Base-by-base conservation (phyloP, 768 basidiomycete genomes). In the Cystofilobasidium bisporidii region DNA sequence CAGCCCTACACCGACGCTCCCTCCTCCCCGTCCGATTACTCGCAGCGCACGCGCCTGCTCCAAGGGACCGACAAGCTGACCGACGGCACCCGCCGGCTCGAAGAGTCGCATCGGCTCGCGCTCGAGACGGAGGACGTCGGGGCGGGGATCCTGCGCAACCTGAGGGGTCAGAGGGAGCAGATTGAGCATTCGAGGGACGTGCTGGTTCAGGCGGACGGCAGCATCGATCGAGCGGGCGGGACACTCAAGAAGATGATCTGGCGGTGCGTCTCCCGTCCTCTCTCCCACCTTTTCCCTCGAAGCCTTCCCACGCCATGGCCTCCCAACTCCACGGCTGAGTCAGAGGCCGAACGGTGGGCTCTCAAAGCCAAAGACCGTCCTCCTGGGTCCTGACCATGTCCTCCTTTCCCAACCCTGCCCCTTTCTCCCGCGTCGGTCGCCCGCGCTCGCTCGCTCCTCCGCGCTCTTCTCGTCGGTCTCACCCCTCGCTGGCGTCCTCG, bases 61-160 rank as follows among this genome's bases (percentile, higher is more conserved):
- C 81, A 85, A 0, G 90, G 90, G 1, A 91, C 88, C 0, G 76
- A 85, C 59, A 78, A 86, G 57, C 80, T 99, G 33, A 87, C 89
- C 71, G 89, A 96, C 72, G 92, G 70, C 22, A 82, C 86, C 2
- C 83, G 86, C 69, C 81, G 96, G 47, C 77, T 99, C 63, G 86
- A 91, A 71, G 92, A 97, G 69, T 89, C 87, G 24, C 92, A 96
- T 68, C 83, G 91, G 28, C 83, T 98, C 47, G 94, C 94, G 14
- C 79, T 99, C 38, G 94, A 99, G 81, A 97, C 96, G 17, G 96
- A 98, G 79, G 86, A 89, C 74, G 87, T 97, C 53, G 96, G 96
- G 12, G 87, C 91, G 15, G 91, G 91, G 72, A 97, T 99, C 72
- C 75, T 99, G 71, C 77, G 85, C 75, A 91, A 88, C 75, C 80